Conservation (phyloP, 1,284 basidiomycete species). For the Cryptococcus hybrid region DNA sequence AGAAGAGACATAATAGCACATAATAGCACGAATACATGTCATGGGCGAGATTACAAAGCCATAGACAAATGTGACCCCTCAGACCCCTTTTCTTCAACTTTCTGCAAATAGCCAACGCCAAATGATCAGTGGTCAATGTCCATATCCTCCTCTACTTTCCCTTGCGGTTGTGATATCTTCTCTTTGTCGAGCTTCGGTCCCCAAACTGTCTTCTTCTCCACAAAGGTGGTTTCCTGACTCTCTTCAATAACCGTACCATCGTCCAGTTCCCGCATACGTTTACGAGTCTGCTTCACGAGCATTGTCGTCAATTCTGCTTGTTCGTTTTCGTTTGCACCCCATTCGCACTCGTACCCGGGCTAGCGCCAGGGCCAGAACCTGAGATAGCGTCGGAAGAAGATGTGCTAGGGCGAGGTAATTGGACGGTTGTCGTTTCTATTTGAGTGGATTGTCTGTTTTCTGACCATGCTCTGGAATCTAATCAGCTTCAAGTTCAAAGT, state of each 20-base stretch:
- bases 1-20: no score
- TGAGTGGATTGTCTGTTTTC: neutral
- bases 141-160: no score
- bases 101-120: no score
- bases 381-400: neutral
- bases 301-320: conserved; percentile 11
- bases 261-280: conserved; percentile 8
- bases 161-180: no score
- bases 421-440: neutral
- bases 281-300: conserved; percentile 11
- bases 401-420: neutral
- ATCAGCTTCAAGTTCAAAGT: neutral
- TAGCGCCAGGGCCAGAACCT: no score
- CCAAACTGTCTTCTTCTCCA: conserved; percentile 17
- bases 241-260: conserved; percentile 20
- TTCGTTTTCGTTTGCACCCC: neutral
- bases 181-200: no score
- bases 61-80: no score
- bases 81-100: no score
- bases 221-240: conserved; percentile 19
- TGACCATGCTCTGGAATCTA: conserved; percentile 11
- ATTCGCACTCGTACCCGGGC: no score
- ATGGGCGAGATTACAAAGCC: no score
- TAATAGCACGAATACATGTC: no score
- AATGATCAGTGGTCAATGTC: no score